These are phyloP conservation scores for Penicillium robsamsonii DNA, from an alignment of 495 filamentous ascomycete genomes.

Conservation along the genomic window DNA sequence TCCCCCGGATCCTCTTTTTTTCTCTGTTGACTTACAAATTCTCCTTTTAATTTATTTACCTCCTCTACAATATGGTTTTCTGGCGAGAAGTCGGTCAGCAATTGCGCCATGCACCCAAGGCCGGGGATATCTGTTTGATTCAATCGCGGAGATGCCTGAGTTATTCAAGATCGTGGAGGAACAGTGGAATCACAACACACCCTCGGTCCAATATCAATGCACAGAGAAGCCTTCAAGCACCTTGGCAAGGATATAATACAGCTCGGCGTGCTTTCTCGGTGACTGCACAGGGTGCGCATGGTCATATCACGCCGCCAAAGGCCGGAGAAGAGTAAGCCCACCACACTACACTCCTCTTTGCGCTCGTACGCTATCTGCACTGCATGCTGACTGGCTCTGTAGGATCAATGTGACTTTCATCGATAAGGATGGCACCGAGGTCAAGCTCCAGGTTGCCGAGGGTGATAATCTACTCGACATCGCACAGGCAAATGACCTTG, in stretches of 20 bases:
- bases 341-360: neutral
- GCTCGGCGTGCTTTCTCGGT: constrained; percentile 63
- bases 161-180: constrained; percentile 24
- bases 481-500: constrained; percentile 88
- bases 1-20: constrained; percentile 19
- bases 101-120: constrained; percentile 36
- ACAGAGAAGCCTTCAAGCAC: constrained; percentile 12
- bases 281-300: constrained; percentile 61
- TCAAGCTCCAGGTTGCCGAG: constrained; percentile 73
- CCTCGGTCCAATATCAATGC: constrained; percentile 11
- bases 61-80: constrained; percentile 32
- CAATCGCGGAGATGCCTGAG: constrained; percentile 37
- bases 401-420: constrained; percentile 91
- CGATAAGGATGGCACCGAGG: constrained; percentile 80
- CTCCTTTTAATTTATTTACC: constrained; percentile 9
- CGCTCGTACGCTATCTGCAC: neutral
- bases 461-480: constrained; percentile 94
- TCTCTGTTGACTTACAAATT: constrained; percentile 5
- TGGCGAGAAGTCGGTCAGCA: constrained; percentile 39
- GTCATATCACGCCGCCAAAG: constrained; percentile 78
- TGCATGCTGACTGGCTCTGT: neutral
- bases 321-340: constrained; percentile 88
- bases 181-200: constrained; percentile 19
- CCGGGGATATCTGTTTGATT: constrained; percentile 31
- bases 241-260: constrained; percentile 28